Evolutionary conservation across 306 rosid species (phyloP).

Genomic region (Cicer cuneatum): DNA sequence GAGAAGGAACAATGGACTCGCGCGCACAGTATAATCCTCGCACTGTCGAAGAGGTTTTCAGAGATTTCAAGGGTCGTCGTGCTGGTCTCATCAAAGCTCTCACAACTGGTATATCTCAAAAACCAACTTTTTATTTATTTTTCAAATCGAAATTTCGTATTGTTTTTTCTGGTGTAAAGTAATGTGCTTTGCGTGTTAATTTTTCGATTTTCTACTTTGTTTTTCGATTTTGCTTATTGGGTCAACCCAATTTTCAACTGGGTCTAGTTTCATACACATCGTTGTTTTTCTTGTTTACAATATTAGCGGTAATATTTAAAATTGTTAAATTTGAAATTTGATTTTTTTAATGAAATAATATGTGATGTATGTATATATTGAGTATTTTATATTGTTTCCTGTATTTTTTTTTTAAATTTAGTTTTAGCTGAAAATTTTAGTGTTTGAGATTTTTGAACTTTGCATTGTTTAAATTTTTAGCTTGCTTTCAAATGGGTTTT

Average conservation of each 20-base stretch:
- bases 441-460: conserved; percentile 16
- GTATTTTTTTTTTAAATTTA: not conserved
- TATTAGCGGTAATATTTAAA: conserved; percentile 18
- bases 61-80: conserved; percentile 93
- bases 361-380: not conserved
- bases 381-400: conserved; percentile 6
- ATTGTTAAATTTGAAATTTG: not conserved
- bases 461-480: conserved; percentile 14
- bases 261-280: not conserved
- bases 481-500: conserved; percentile 14
- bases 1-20: conserved; percentile 59
- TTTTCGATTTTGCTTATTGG: conserved; percentile 32
- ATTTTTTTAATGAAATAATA: not conserved
- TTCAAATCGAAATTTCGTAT: not conserved
- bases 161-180: conserved; percentile 36
- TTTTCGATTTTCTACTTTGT: not conserved
- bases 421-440: not conserved
- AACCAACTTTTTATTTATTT: not conserved
- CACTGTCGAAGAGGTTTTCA: conserved; percentile 89
- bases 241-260: conserved; percentile 6
- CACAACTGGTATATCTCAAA: conserved; percentile 63
- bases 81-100: conserved; percentile 85
- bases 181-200: conserved; percentile 43
- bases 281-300: conserved; percentile 17
- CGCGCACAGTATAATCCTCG: conserved; percentile 77